Percentiles rank a stretch among this genome's conserved stretches.
These are phyloP conservation scores for Phytophthora quininea DNA, from an alignment of 352 stramenopile species.

Conservation along the genomic window DNA sequence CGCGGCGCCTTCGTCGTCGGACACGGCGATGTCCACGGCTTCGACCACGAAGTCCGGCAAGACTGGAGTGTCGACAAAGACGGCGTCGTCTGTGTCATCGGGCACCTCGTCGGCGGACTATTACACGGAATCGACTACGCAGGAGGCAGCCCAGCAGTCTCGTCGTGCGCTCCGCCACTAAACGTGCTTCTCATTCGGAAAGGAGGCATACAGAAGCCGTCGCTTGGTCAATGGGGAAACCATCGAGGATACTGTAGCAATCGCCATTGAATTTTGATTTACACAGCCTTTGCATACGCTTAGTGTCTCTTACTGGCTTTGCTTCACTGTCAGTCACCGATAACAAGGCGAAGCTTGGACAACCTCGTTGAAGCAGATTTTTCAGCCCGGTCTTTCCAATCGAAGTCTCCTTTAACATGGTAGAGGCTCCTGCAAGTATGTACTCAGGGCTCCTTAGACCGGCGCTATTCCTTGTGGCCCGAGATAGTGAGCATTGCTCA, in stretches of 20 bases:
- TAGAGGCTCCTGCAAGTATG: background rate
- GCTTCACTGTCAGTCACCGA: background rate
- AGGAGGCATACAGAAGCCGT: background rate
- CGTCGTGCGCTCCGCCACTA: constrained; percentile 29
- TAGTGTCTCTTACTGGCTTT: background rate
- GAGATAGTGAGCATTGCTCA: background rate
- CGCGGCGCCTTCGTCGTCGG: background rate
- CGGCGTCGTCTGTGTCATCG: constrained; percentile 12
- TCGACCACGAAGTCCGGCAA: constrained; percentile 20
- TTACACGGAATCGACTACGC: constrained; percentile 28
- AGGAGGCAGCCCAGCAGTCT: constrained; percentile 22
- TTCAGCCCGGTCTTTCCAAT: background rate
- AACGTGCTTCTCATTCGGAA: constrained; percentile 16
- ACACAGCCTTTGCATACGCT: background rate
- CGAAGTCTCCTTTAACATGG: background rate
- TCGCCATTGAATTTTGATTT: background rate
- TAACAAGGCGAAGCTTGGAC: too few species aligned
- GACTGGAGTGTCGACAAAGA: constrained; percentile 18
- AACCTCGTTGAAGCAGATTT: too few species aligned
- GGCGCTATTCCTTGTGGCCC: background rate
- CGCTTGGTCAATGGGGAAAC: too few species aligned
- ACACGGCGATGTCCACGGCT: constrained; percentile 2
- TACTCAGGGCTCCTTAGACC: background rate
- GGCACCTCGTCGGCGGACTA: constrained; percentile 23
- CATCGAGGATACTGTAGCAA: too few species aligned